phyloP scores from a whole-genome alignment of 805 yeast genomes.

The Candida ponderosae region DNA sequence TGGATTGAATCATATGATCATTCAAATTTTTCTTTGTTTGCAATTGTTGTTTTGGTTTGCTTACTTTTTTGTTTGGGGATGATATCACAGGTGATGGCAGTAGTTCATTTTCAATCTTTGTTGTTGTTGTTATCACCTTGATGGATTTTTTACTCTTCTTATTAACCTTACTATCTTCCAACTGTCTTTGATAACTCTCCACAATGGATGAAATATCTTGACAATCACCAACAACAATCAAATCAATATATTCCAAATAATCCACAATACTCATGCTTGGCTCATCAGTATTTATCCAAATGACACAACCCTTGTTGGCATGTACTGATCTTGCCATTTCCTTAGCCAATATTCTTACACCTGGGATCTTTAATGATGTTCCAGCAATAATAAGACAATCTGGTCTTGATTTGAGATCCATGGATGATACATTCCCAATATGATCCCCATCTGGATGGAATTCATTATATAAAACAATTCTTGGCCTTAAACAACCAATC shows the following conservation, averaged over 20 bases:
- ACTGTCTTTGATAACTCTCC: conserved; percentile 15
- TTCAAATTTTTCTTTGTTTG: conserved; percentile 4
- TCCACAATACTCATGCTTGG: conserved; percentile 44
- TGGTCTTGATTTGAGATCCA: conserved; percentile 57
- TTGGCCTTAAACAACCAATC: conserved; percentile 53
- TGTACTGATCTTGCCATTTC: conserved; percentile 54
- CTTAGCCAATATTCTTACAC: conserved; percentile 52
- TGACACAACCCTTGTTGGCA: conserved; percentile 47
- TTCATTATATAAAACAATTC: conserved; percentile 67
- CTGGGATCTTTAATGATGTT: conserved; percentile 77
- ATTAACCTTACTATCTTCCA: conserved; percentile 1
- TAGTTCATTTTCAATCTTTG: neutral
- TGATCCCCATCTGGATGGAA: conserved; percentile 83
- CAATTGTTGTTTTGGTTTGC: conserved; percentile 3
- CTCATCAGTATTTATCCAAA: conserved; percentile 54
- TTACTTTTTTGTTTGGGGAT: neutral
- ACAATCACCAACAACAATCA: conserved; percentile 59
- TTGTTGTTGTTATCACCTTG: neutral
- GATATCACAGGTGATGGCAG: neutral
- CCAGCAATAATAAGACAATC: conserved; percentile 81
- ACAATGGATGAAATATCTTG: conserved; percentile 39
- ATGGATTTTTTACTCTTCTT: neutral
- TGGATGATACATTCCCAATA: conserved; percentile 66
- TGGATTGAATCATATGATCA: conserved; percentile 12
- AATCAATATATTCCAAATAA: conserved; percentile 44